Percentiles rank a stretch among this genome's conserved stretches.
Conservation (phyloP, 2,329 filamentous ascomycete species). For the Juglanconis sp. region DNA sequence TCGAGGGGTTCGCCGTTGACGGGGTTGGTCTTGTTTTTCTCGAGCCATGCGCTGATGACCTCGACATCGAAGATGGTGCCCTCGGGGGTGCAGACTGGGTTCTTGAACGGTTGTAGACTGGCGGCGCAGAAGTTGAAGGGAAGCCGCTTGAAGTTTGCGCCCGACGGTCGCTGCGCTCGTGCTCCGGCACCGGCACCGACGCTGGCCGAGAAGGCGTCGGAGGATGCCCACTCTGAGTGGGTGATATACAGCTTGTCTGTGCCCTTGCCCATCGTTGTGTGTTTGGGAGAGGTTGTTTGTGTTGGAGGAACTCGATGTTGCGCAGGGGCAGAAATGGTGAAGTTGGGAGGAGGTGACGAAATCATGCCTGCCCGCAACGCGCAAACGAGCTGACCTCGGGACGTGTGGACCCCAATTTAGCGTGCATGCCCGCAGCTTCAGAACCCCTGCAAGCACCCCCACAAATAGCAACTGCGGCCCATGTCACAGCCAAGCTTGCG, state of each 20-base stretch:
- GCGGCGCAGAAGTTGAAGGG: conserved; percentile 98
- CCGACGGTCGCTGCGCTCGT: conserved; percentile 49
- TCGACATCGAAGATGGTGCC: conserved; percentile 95
- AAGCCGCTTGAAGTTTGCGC: conserved; percentile 75
- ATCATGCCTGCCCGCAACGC: not conserved
- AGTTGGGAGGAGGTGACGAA: conserved; percentile 2
- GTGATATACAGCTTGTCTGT: conserved; percentile 72
- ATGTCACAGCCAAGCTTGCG: conserved; percentile 13
- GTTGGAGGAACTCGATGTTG: not conserved
- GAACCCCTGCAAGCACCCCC: conserved; percentile 9
- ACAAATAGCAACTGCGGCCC: conserved; percentile 3
- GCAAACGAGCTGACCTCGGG: no score
- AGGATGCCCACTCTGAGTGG: conserved; percentile 94
- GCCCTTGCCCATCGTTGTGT: conserved; percentile 43
- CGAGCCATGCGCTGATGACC: conserved; percentile 90
- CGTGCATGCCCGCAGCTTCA: conserved; percentile 5
- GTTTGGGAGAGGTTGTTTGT: not conserved
- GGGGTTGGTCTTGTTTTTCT: conserved; percentile 90
- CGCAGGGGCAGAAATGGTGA: not conserved
- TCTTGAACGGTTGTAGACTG: conserved; percentile 89
- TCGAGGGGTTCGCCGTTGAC: conserved; percentile 77
- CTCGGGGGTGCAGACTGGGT: conserved; percentile 84
- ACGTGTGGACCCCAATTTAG: conserved; percentile 4
- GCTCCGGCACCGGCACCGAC: conserved; percentile 66
- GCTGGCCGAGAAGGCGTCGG: conserved; percentile 82